phyloP scores from a whole-genome alignment of 768 basidiomycete species.

The Amanita rimosa region DNA sequence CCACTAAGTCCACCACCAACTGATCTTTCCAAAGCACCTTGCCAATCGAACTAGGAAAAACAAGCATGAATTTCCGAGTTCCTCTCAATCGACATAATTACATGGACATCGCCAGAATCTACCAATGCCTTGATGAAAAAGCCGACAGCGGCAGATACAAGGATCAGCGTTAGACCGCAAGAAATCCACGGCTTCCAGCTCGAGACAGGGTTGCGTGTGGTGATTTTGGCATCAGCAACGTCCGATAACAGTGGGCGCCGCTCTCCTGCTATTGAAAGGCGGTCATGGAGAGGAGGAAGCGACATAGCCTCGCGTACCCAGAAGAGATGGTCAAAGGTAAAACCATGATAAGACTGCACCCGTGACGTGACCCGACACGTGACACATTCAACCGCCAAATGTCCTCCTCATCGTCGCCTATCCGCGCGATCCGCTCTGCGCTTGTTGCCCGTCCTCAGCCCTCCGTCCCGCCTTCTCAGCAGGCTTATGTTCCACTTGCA shows the following conservation, averaged over 20 bases:
- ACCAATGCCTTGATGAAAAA: slow-evolving; percentile 63
- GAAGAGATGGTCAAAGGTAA: too few species aligned
- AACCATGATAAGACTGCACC: too few species aligned
- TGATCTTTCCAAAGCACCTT: slow-evolving; percentile 67
- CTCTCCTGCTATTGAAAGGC: too few species aligned
- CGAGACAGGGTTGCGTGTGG: not conserved
- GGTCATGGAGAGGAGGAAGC: too few species aligned
- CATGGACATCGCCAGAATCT: slow-evolving; percentile 56
- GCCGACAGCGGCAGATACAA: slow-evolving; percentile 27
- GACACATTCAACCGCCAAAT: not conserved
- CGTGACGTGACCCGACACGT: not conserved
- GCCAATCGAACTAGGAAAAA: slow-evolving; percentile 59
- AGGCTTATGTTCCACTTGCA: slow-evolving; percentile 55
- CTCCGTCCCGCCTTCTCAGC: slow-evolving; percentile 42
- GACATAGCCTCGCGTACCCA: too few species aligned
- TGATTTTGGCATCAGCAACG: too few species aligned
- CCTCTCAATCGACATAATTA: slow-evolving; percentile 19
- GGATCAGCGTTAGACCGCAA: slow-evolving; percentile 23
- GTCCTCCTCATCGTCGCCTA: not conserved
- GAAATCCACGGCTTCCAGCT: not conserved
- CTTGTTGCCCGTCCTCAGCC: slow-evolving; percentile 38
- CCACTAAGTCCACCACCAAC: slow-evolving; percentile 88
- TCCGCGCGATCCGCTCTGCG: not conserved
- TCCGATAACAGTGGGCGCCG: too few species aligned
- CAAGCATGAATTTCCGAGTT: not conserved